Conservation (phyloP, 768 basidiomycete species). For the Amanita thiersii region DNA sequence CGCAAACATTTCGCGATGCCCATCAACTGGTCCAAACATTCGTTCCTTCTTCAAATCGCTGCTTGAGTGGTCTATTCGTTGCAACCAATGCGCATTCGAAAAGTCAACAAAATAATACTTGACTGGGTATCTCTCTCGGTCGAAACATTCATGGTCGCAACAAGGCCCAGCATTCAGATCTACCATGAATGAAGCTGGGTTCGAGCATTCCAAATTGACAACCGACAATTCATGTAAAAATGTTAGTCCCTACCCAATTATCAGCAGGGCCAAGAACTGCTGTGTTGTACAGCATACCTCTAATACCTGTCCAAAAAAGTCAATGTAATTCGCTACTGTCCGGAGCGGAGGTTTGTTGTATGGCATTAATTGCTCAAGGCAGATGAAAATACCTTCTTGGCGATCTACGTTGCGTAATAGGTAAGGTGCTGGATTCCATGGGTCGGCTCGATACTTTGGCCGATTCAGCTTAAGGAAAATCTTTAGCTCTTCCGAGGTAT, state of each 20-base stretch:
- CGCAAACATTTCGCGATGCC: conserved; percentile 16
- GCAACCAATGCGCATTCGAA: conserved; percentile 15
- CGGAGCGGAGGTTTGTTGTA: conserved; percentile 38
- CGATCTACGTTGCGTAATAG: conserved; percentile 35
- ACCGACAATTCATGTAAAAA: conserved; percentile 42
- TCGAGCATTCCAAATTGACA: conserved; percentile 25
- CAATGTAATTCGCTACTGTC: conserved; percentile 39
- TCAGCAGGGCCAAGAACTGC: neutral
- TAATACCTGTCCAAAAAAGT: conserved; percentile 42
- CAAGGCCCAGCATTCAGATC: conserved; percentile 26
- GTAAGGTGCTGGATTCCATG: conserved; percentile 47
- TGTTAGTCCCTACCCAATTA: conserved; percentile 28
- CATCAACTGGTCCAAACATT: neutral
- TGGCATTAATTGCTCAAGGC: conserved; percentile 34
- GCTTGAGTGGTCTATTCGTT: conserved; percentile 9
- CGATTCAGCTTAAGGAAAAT: conserved; percentile 37
- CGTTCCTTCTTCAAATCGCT: conserved; percentile 4
- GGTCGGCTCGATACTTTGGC: conserved; percentile 35
- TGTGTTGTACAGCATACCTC: conserved; percentile 25
- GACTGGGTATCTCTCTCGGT: conserved; percentile 28
- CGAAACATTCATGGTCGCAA: conserved; percentile 16
- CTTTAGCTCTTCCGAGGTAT: conserved; percentile 28
- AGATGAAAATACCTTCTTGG: conserved; percentile 31
- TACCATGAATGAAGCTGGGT: conserved; percentile 31
- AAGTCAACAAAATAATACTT: conserved; percentile 29